These are phyloP conservation scores for Fraxinus anomala DNA, from an alignment of 257 asterid genomes.

Conservation along the genomic window DNA sequence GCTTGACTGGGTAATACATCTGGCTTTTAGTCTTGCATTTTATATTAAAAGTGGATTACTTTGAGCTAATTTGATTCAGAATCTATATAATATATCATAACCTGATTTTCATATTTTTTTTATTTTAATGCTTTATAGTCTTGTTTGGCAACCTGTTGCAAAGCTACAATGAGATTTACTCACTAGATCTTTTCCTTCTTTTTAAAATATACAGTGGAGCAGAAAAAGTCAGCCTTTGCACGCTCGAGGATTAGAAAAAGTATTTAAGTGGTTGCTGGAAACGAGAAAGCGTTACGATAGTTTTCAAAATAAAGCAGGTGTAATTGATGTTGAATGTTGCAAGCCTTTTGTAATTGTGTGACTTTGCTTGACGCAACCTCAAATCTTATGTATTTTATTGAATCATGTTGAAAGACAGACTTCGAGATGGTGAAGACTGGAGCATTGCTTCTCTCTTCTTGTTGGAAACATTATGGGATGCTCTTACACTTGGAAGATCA, in stretches of 20 bases:
- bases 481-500: constrained; percentile 67
- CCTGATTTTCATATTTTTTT: neutral
- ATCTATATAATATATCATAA: neutral
- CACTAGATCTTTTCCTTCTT: neutral
- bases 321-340: constrained; percentile 32
- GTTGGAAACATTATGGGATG: constrained; percentile 95
- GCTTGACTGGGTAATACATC: neutral
- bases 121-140: constrained; percentile 11
- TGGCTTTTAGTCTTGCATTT: neutral
- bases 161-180: constrained; percentile 12
- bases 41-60: neutral
- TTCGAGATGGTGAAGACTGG: constrained; percentile 59
- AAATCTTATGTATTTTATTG: constrained; percentile 29
- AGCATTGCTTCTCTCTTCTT: constrained; percentile 75
- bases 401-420: constrained; percentile 48
- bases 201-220: constrained; percentile 70
- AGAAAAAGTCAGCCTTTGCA: constrained; percentile 82
- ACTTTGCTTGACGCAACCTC: constrained; percentile 19
- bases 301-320: constrained; percentile 65
- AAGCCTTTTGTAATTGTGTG: constrained; percentile 3
- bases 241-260: constrained; percentile 79
- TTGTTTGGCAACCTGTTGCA: constrained; percentile 12
- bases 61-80: neutral
- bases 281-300: constrained; percentile 48
- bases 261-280: constrained; percentile 71